Conservation (phyloP, 129 eudicot genomes). For the Flaveria robusta region DNA sequence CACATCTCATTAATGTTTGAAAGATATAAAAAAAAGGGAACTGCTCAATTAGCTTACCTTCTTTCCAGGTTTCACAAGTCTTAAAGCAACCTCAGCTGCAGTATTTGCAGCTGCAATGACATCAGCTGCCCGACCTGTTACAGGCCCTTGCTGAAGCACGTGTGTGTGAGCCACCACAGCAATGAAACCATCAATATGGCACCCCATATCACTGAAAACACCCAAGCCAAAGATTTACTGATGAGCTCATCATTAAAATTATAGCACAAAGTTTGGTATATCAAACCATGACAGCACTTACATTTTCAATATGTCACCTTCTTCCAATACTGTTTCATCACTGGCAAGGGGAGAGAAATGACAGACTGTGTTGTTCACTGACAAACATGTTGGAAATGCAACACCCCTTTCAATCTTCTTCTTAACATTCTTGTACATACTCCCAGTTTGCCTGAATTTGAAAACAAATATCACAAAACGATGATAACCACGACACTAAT, state of each 20-base stretch:
- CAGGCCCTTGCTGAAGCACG: conserved; percentile 77
- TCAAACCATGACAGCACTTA: conserved; percentile 35
- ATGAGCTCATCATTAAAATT: background rate
- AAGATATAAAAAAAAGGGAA: background rate
- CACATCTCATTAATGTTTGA: background rate
- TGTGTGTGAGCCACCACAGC: conserved; percentile 94
- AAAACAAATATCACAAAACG: background rate
- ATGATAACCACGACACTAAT: background rate
- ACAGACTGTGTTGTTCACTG: conserved; percentile 79
- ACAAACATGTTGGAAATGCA: conserved; percentile 94
- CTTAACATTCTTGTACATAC: conserved; percentile 86
- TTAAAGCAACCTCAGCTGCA: conserved; percentile 96
- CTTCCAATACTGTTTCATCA: conserved; percentile 73
- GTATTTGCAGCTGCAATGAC: conserved; percentile 93
- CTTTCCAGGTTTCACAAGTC: conserved; percentile 95
- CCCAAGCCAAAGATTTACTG: conserved; percentile 1
- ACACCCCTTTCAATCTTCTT: conserved; percentile 91
- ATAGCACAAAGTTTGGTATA: no score
- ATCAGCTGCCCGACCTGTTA: conserved; percentile 88
- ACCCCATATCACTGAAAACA: conserved; percentile 85
- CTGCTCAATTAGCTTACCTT: conserved; percentile 54
- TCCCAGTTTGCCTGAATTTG: conserved; percentile 63
- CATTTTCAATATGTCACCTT: conserved; percentile 88
- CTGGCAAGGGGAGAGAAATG: conserved; percentile 86
- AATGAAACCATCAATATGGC: conserved; percentile 96